Evolutionary conservation across 805 yeast species (phyloP).

Genomic region (Ogataea ganodermae): DNA sequence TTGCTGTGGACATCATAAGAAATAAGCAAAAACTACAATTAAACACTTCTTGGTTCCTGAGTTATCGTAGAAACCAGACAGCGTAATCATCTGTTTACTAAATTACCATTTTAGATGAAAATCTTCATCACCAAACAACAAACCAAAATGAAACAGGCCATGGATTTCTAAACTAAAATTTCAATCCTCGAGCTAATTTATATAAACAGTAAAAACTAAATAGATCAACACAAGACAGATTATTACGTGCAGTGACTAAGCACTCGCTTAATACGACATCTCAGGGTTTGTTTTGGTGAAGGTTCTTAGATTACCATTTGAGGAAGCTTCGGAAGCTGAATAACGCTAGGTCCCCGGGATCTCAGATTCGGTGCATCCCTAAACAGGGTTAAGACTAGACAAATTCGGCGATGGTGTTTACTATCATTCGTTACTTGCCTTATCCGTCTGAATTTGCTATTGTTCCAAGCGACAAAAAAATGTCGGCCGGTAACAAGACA

Average conservation of each 20-base stretch:
- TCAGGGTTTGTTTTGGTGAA: not conserved
- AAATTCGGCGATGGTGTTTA: not conserved
- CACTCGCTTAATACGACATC: not conserved
- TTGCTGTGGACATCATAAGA: not conserved
- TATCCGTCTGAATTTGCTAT: conserved; percentile 5
- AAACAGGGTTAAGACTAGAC: not conserved
- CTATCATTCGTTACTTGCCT: conserved; percentile 1
- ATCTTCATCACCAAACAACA: too few relatives aligned
- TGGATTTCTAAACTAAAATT: not conserved
- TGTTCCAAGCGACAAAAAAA: conserved; percentile 5
- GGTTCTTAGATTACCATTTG: not conserved
- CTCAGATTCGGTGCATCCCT: conserved; percentile 3
- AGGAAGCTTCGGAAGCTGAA: not conserved
- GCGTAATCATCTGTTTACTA: not conserved
- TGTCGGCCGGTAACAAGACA: conserved; percentile 4
- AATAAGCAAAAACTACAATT: too few relatives aligned
- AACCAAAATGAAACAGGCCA: not conserved
- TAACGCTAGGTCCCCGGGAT: conserved; percentile 2
- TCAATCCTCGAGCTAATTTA: not conserved
- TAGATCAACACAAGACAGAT: not conserved
- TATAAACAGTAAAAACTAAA: conserved; percentile 4
- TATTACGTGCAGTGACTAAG: conserved; percentile 3
- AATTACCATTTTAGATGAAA: not conserved
- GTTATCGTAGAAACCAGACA: too few relatives aligned
- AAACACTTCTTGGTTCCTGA: too few relatives aligned